Evolutionary conservation across 208 protist genomes (phyloP).

Genomic region (Tritrichomonas musculus): DNA sequence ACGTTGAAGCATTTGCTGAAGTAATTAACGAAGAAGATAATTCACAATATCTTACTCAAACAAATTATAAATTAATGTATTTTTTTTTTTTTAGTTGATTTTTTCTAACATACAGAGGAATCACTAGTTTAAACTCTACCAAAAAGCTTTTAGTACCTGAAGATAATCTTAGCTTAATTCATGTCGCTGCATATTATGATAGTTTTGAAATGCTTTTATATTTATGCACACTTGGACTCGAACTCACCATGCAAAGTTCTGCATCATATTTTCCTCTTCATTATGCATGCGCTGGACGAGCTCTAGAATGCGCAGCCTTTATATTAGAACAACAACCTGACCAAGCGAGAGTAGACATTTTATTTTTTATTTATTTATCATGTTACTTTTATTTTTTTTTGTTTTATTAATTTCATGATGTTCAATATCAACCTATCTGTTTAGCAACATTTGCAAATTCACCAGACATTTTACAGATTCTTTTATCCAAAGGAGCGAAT

Average conservation of each 20-base stretch:
- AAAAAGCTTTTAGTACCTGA: background rate
- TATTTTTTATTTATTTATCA: background rate
- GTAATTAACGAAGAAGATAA: too few relatives aligned
- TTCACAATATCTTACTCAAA: too few relatives aligned
- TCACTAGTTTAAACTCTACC: too few relatives aligned
- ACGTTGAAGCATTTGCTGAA: too few relatives aligned
- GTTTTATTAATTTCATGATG: background rate
- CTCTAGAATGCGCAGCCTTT: background rate
- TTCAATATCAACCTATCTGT: background rate
- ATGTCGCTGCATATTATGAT: conserved; percentile 25
- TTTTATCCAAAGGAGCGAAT: background rate
- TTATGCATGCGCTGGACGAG: background rate
- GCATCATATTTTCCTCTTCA: background rate
- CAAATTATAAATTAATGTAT: too few relatives aligned
- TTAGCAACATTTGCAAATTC: background rate
- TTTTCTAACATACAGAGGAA: too few relatives aligned
- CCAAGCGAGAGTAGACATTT: background rate
- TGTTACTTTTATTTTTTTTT: background rate
- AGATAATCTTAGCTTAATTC: background rate
- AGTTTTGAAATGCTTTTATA: background rate
- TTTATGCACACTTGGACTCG: background rate
- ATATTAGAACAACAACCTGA: background rate
- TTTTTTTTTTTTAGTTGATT: too few relatives aligned
- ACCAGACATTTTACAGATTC: background rate
- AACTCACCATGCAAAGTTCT: background rate